Evolutionary conservation across 257 asterid species (phyloP), one percentile per base, ranked within the genome.

Genomic region (Asclepias syriaca): DNA sequence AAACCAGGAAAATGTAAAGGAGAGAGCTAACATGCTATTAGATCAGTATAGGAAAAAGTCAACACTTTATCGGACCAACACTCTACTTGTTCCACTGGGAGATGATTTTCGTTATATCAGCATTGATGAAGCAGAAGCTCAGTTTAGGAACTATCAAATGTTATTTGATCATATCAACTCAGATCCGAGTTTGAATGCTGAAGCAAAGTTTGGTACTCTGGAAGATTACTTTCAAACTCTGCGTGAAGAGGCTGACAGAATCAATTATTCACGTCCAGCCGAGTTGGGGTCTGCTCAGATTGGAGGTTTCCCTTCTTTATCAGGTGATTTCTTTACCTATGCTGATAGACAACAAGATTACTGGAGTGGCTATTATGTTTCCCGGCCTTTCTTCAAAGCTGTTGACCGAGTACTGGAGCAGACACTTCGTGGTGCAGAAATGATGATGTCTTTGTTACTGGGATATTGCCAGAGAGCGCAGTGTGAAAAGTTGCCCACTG

Each of bases 351-450:
- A 88, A 61, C 89, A 90, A 78, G 99, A 95, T 83, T 95, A 95
- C 76, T 92, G 99, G 99, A 92, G 99, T 65, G 99, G 99, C 63
- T 95, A 95, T 80, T 92, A 95, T 80, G 99, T 95, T 68, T 92
- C 99, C 55, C 86, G 99, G 82, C 98, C 98, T 56, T 95, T 95
- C 87, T 92, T 90, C 87, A 95, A 95, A 86, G 98, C 98, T 27
- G 97, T 92, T 75, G 99, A 92, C 76, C 90, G 98, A 69, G 96
- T 92, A 46, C 78, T 95, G 81, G 99, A 95, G 84, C 96, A 95
- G 65, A 90, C 96, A 75, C 97, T 95, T 76, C 96, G 98, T 16
- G 88, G 96, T 21, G 97, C 93, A 11, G 99, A 95, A 80, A 86
- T 90, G 85, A 87, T 95, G 96, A 90, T 92, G 98, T 81, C 96